Percentiles rank a stretch among this genome's conserved stretches.
These are phyloP conservation scores for Cudoniella acicularis DNA, from an alignment of 495 filamentous ascomycete species.

Conservation along the genomic window DNA sequence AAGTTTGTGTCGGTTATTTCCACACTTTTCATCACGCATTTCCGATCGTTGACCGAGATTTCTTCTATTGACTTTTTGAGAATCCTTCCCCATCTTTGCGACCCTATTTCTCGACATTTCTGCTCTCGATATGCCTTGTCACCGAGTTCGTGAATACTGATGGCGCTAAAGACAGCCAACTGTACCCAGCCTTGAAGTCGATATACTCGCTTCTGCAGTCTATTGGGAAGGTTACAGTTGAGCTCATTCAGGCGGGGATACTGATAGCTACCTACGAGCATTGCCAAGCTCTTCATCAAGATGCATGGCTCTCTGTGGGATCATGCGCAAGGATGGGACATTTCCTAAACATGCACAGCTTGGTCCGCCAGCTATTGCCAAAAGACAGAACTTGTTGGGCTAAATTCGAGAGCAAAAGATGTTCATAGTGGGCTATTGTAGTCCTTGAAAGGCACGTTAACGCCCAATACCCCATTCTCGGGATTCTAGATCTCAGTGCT, in stretches of 20 bases:
- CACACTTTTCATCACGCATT: conserved; percentile 5
- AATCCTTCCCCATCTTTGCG: neutral
- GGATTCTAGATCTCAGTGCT: neutral
- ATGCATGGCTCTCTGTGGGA: conserved; percentile 12
- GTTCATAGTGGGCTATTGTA: conserved; percentile 19
- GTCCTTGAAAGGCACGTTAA: conserved; percentile 19
- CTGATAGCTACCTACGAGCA: conserved; percentile 19
- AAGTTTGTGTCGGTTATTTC: conserved; percentile 4
- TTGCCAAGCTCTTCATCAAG: conserved; percentile 13
- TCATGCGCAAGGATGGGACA: conserved; percentile 18
- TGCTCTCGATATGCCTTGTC: conserved; percentile 11
- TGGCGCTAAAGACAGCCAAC: neutral
- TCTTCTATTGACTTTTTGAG: conserved; percentile 4
- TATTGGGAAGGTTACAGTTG: conserved; percentile 5
- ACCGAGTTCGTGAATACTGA: neutral
- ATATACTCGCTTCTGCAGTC: conserved; percentile 7
- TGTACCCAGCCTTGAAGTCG: conserved; percentile 12
- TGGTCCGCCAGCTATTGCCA: neutral
- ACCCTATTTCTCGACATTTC: conserved; percentile 11
- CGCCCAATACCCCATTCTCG: neutral
- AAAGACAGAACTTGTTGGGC: neutral
- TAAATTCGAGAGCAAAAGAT: conserved; percentile 5
- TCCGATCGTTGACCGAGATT: conserved; percentile 13
- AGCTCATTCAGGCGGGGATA: conserved; percentile 14
- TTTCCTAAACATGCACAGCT: conserved; percentile 6